These are phyloP conservation scores for Ustilago sp. DNA, from an alignment of 1,284 basidiomycete genomes.

Conservation along the genomic window DNA sequence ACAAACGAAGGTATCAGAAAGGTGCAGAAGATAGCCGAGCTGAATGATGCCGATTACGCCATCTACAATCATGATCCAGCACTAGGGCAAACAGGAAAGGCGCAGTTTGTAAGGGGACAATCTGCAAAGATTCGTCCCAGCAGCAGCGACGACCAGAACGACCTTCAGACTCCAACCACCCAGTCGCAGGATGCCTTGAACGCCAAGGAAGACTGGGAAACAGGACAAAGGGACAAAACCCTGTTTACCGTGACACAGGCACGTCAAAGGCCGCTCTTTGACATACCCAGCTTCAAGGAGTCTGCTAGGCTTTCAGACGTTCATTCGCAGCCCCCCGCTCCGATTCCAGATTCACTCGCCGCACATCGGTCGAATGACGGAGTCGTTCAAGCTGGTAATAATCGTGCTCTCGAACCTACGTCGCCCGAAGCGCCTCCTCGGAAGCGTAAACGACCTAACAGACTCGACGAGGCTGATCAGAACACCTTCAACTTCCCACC, in stretches of 20 bases:
- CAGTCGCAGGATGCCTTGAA: neutral
- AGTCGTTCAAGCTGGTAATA: neutral
- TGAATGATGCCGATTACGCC: conserved; percentile 7
- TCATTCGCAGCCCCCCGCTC: neutral
- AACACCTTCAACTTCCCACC: conserved; percentile 17
- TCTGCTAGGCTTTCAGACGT: neutral
- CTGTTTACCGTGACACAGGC: neutral
- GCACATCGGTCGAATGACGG: neutral
- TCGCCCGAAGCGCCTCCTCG: conserved; percentile 2
- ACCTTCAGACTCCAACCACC: neutral
- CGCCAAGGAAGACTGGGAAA: neutral
- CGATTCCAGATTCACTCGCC: neutral
- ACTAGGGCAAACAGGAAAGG: neutral
- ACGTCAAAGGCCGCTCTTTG: neutral
- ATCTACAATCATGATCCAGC: conserved; percentile 2
- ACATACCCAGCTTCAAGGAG: neutral
- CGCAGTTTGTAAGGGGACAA: neutral
- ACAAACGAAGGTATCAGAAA: conserved; percentile 5
- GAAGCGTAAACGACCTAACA: conserved; percentile 13
- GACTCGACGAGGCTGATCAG: neutral
- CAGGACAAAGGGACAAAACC: neutral
- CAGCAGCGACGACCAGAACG: neutral
- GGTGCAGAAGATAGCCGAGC: conserved; percentile 11
- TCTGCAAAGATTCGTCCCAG: neutral
- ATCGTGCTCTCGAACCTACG: neutral